Evolutionary conservation across 495 filamentous ascomycete species (phyloP), one percentile per base, ranked within the genome.

Genomic region (Aspergillus panamensis): DNA sequence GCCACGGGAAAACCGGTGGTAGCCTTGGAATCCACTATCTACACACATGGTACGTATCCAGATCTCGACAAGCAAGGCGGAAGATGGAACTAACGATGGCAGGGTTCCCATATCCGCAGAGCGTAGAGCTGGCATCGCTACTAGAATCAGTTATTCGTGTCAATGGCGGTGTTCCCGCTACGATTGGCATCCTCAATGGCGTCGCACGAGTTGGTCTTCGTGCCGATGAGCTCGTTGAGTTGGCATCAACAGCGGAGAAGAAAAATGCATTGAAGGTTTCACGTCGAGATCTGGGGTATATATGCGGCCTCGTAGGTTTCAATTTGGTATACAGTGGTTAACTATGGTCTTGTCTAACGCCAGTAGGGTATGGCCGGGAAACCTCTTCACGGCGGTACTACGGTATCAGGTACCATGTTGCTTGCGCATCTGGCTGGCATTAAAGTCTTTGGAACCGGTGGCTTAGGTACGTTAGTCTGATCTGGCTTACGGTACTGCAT

Each of bases 21-120:
- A 12, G 92, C 94, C 32, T 80, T 98, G 9, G 94, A 98, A 71
- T 87, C 90, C 2, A 96, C 94, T 2, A 97, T 98, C 40, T 88
- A 90, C 60, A 90, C 87, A 14, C 87, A 90, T 71, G 86, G 86
- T 89, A 73, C 32, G n/a, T 32, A 5, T 19, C 20, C n/a, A 55
- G 40, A 7, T 60, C 48, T 39, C 32, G 25, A 39, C 10, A 39
- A 19, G n/a, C 33, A 0, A 14, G 2, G 47, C 53, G 31, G 29
- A 16, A 10, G 1, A 48, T 32, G 20, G 30, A 49, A 59, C 61
- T 66, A 21, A 68, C 53, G 4, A 44, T 78, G 69, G 67, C 76
- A 84, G 94, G 94, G 21, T 92, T 92, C 62, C 87, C 95, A 35
- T 90, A 90, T 57, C 85, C 91, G 2, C 88, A 92, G 35, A 92